Percentiles rank a stretch among this genome's conserved stretches.
Conservation (phyloP, 768 basidiomycete genomes). For the Daedaleopsis sinensis region DNA sequence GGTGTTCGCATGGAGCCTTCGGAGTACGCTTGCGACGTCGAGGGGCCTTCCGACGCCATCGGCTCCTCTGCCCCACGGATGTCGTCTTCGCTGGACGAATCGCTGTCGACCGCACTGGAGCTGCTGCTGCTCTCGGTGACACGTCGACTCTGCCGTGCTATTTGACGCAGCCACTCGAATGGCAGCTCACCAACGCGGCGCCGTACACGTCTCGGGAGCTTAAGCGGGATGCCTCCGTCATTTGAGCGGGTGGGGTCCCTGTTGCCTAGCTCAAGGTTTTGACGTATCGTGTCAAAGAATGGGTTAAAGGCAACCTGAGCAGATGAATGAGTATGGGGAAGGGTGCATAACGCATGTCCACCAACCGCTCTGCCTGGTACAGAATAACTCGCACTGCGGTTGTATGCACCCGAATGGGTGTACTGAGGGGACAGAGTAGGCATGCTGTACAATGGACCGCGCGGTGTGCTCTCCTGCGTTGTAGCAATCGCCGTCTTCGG, state of each 20-base stretch:
- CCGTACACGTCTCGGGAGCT: constrained; percentile 45
- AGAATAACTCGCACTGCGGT: constrained; percentile 4
- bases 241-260: constrained; percentile 43
- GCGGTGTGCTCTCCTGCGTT: neutral
- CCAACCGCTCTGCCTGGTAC: constrained; percentile 17
- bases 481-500: constrained; percentile 1
- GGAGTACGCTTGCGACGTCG: neutral
- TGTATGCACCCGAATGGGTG: constrained; percentile 11
- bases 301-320: constrained; percentile 68
- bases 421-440: constrained; percentile 19
- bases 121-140: constrained; percentile 21
- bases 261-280: constrained; percentile 71
- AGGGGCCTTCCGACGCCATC: constrained; percentile 7
- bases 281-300: constrained; percentile 93
- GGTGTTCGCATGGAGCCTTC: neutral
- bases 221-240: constrained; percentile 82
- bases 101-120: constrained; percentile 1
- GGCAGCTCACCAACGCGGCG: constrained; percentile 68
- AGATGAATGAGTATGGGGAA: neutral
- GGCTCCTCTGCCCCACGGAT: constrained; percentile 10
- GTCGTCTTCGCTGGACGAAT: constrained; percentile 7
- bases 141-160: constrained; percentile 56
- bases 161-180: constrained; percentile 75
- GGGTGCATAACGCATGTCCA: neutral
- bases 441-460: constrained; percentile 17